Evolutionary conservation across 2,329 filamentous ascomycete genomes (phyloP).

Genomic region (Cordyceps cicadae): DNA sequence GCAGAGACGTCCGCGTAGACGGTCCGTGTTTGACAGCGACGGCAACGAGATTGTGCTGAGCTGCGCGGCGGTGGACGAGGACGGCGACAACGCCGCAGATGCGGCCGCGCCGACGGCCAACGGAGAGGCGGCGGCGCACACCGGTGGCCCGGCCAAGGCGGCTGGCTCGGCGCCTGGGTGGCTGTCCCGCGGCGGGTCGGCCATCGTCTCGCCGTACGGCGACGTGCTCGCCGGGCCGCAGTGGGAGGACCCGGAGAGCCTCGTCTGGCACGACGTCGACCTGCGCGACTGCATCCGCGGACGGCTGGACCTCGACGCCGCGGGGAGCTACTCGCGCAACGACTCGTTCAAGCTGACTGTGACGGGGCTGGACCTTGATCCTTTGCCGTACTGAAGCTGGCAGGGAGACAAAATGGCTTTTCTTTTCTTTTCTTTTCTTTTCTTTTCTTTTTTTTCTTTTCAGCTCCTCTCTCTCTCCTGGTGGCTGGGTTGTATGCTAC

Average conservation of each 20-base stretch:
- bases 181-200: conserved; percentile 68
- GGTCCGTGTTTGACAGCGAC: conserved; percentile 44
- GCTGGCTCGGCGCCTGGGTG: conserved; percentile 21
- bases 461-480: no score
- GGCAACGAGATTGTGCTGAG: conserved; percentile 46
- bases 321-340: conserved; percentile 73
- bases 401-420: background rate
- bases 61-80: conserved; percentile 18
- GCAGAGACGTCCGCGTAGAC: conserved; percentile 9
- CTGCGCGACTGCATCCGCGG: conserved; percentile 82
- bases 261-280: conserved; percentile 68
- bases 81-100: conserved; percentile 1
- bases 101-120: background rate
- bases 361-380: conserved; percentile 48
- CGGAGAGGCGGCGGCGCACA: background rate
- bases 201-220: conserved; percentile 71
- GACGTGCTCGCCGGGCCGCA: conserved; percentile 72
- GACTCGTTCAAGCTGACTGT: conserved; percentile 56
- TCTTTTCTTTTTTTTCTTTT: no score
- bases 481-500: no score
- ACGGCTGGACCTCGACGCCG: conserved; percentile 73
- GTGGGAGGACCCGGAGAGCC: conserved; percentile 66
- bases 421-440: no score
- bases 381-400: conserved; percentile 42
- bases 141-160: conserved; percentile 15